phyloP scores from a whole-genome alignment of 371 early-diverging fungal species.

The Zychaea mexicana region DNA sequence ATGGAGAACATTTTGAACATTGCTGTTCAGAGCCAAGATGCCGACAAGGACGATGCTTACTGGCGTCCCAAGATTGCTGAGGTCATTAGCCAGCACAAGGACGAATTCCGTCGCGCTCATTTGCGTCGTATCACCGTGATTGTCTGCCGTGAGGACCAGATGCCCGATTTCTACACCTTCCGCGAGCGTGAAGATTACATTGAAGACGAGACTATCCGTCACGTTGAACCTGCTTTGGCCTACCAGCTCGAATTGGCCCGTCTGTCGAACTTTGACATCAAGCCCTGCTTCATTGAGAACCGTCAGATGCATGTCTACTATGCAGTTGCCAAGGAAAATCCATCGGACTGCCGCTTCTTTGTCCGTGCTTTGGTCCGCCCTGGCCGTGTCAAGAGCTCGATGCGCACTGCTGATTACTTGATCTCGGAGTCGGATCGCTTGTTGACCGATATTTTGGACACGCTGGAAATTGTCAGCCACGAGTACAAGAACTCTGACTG shows the following conservation, averaged over 20 bases:
- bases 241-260: conserved; percentile 95
- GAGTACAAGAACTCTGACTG: conserved; percentile 94
- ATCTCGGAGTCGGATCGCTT: conserved; percentile 93
- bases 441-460: conserved; percentile 91
- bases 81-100: conserved; percentile 55
- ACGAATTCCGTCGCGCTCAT: conserved; percentile 70
- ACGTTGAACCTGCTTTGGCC: conserved; percentile 97
- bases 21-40: conserved; percentile 61
- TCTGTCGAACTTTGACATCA: conserved; percentile 93
- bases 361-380: conserved; percentile 96
- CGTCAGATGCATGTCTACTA: conserved; percentile 96
- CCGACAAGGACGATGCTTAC: conserved; percentile 63
- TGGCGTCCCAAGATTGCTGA: conserved; percentile 65
- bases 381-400: conserved; percentile 74
- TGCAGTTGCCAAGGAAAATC: conserved; percentile 92
- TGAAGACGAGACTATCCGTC: conserved; percentile 95
- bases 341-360: conserved; percentile 94
- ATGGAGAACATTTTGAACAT: conserved; percentile 85
- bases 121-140: conserved; percentile 93
- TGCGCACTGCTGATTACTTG: conserved; percentile 91
- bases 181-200: conserved; percentile 82
- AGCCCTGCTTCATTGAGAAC: conserved; percentile 91
- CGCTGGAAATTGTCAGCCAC: conserved; percentile 88
- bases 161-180: conserved; percentile 95
- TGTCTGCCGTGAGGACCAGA: conserved; percentile 78